Evolutionary conservation across 208 protist species (phyloP), one percentile per base, ranked within the genome.

Genomic region (Trypanosoma rangeli): DNA sequence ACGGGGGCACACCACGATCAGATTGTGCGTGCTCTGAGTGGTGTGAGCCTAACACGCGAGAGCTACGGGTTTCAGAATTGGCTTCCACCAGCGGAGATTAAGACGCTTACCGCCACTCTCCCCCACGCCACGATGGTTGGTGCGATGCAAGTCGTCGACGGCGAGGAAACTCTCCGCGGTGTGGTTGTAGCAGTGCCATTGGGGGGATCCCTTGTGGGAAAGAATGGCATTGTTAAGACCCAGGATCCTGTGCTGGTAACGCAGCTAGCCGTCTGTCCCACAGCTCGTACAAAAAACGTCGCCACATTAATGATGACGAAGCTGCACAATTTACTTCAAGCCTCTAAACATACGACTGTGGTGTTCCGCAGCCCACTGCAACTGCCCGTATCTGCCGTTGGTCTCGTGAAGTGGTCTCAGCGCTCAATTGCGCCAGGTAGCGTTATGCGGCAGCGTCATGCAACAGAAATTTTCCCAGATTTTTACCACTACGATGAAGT

Each of bases 321-420:
- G 12, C 22, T 91, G 39, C 65, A 68, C 5, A 44, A 50, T 5
- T 9, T 64, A 0, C 57, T 82, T 12, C 37, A 50, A 16, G 65
- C 46, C 0, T 24, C 39, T 56, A 74, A 64, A 44, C n/a, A 13
- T 3, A 62, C 62, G 13, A 52, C 76, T 37, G 78, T 87, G n/a
- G 80, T 88, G 22, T 91, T 94, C 46, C 64, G 76, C 26, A 72
- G 80, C 26, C 49, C 49, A 18, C 52, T 60, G 59, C 77, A 80
- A 39, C 74, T 92, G 24, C 75, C 80, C 22, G 65, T 76, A 8
- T 80, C 75, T 46, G 53, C 80, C 4, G 46, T 90, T 28, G 74
- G 78, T 39, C 77, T 85, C 22, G 44, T 95, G 13, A 95, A 95
- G 80, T 92, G 86, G 87, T 87, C 80, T 64, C 75, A 84, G 42